These are phyloP conservation scores for Excoecaria cochinchinensis DNA, from an alignment of 345 rosid species.

Conservation along the genomic window DNA sequence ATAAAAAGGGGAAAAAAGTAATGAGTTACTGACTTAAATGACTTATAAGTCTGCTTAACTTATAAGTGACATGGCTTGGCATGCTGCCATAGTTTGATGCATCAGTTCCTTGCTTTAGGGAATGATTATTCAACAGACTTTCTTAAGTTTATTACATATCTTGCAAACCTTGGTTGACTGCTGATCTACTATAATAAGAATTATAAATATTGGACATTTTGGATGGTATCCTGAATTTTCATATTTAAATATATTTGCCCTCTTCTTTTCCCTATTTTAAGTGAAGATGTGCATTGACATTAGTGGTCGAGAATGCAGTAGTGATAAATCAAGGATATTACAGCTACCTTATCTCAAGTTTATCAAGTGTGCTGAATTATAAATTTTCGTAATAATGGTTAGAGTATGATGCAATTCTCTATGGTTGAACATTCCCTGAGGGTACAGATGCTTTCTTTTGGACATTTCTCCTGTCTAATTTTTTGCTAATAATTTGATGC, in stretches of 20 bases:
- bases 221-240: neutral
- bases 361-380: neutral
- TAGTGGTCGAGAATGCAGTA: neutral
- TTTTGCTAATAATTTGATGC: conserved; percentile 22
- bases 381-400: no score
- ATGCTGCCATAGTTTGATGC: neutral
- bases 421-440: neutral
- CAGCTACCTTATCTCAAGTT: neutral
- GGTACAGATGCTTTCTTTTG: neutral
- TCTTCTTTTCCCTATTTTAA: neutral
- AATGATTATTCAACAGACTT: neutral
- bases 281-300: neutral
- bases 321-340: neutral
- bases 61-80: neutral
- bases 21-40: neutral
- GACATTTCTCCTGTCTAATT: neutral
- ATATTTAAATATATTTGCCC: neutral
- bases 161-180: neutral
- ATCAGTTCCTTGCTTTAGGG: neutral
- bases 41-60: neutral
- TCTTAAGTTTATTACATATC: no score
- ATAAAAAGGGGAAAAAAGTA: neutral
- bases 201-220: no score
- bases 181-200: neutral
- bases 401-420: neutral